Evolutionary conservation across 225 moss, liverwort and hornwort species (phyloP).

Genomic region (Physcomitrellopsis africana): DNA sequence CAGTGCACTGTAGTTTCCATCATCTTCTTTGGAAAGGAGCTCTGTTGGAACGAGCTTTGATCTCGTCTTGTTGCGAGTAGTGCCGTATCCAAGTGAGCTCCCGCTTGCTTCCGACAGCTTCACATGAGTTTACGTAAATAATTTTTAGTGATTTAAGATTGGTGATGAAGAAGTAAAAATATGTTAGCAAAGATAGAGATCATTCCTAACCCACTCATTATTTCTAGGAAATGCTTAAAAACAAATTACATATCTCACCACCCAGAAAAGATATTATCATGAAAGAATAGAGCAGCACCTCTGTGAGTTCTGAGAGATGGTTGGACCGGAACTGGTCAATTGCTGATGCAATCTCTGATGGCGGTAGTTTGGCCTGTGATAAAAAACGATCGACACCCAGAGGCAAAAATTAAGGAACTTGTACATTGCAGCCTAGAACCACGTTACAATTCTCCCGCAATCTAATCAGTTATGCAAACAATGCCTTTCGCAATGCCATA

Average conservation of each 20-base stretch:
- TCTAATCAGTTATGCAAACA: not conserved
- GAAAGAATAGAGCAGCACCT: conserved; percentile 51
- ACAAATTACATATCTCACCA: conserved; percentile 2
- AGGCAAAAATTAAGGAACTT: not conserved
- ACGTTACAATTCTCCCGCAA: too few species aligned
- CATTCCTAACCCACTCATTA: not conserved
- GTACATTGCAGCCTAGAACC: not conserved
- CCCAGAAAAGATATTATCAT: not conserved
- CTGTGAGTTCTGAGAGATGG: conserved; percentile 89
- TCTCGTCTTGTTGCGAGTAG: conserved; percentile 60
- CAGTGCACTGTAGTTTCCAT: conserved; percentile 22
- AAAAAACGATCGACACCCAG: conserved; percentile 13
- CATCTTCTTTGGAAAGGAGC: conserved; percentile 34
- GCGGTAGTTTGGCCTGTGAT: conserved; percentile 82
- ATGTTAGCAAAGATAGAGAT: not conserved
- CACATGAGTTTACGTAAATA: conserved; percentile 28
- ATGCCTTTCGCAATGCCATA: not conserved
- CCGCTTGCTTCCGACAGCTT: conserved; percentile 89
- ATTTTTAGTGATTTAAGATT: not conserved
- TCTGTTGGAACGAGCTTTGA: conserved; percentile 43
- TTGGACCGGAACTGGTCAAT: conserved; percentile 86
- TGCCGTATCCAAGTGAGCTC: conserved; percentile 91
- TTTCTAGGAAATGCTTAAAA: not conserved
- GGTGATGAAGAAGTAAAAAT: not conserved
- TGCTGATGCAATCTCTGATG: conserved; percentile 84